Evolutionary conservation across 805 yeast species (phyloP), one percentile per base, ranked within the genome.

Genomic region (Lipomyces starkeyi): DNA sequence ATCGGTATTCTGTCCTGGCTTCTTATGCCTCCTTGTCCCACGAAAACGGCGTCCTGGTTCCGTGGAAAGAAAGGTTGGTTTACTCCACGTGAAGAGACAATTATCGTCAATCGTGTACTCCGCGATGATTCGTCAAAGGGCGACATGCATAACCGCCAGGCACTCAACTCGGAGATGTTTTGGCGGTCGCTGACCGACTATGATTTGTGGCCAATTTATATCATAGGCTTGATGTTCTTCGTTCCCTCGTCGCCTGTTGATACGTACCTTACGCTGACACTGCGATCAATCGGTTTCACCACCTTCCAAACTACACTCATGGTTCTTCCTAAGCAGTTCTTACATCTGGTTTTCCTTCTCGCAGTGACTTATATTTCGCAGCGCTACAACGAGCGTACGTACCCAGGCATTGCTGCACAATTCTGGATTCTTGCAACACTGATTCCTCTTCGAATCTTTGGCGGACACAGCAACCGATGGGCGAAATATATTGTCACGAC

Each of bases 101-200:
- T 87, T 64, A 80, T 86, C 47, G 89, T 86, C 49, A 88, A 88
- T 73, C 81, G 86, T 64, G 82, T 88, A 1, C 77, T 88, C 52
- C 79, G 90, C 70, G 90, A 88, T 75, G 91, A 88, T 73, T 91
- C 91, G 11, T 74, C 83, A 2, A 84, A 84, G 78, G 90, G 90
- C 20, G 88, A 84, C 65, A 86, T 87, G 89, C 82, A 86, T 75
- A 88, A 88, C 73, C 81, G 89, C 73, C 83, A 84, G 71, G 86
- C 88, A 3, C 75, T 87, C 17, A 74, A 82, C 2, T 66, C 78
- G 4, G 80, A 75, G 59, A 82, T 82, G 78, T 69, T 87, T 11
- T 74, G 77, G 71, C 72, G 77, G 34, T 80, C 85, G 1, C 52
- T 86, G 5, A 57, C 73, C 0, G 90, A 87, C 74, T 84, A 80